These are phyloP conservation scores for Trametes hirsuta DNA, from an alignment of 1,284 basidiomycete species.

Conservation along the genomic window DNA sequence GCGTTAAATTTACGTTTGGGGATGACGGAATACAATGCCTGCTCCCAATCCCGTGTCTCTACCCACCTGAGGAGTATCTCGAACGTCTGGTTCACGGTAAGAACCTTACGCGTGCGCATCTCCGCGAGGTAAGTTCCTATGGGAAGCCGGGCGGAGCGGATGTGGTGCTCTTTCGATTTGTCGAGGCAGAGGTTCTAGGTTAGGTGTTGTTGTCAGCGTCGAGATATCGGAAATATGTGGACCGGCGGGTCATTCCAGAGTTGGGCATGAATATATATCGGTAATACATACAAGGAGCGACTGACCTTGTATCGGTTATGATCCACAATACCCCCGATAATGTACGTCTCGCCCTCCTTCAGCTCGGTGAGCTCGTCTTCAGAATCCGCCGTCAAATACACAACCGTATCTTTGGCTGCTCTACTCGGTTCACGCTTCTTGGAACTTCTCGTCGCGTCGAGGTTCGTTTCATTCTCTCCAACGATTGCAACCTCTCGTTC, in stretches of 20 bases:
- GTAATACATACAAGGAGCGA: not conserved
- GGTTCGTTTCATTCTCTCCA: not conserved
- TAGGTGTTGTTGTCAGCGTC: not conserved
- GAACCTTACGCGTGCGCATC: constrained; percentile 89
- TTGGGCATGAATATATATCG: not conserved
- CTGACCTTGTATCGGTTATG: constrained; percentile 94
- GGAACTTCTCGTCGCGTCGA: not conserved
- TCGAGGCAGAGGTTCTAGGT: constrained; percentile 84
- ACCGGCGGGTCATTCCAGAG: not conserved
- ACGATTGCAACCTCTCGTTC: not conserved
- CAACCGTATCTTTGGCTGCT: constrained; percentile 50
- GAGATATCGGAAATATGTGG: not conserved
- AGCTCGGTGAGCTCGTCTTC: constrained; percentile 83
- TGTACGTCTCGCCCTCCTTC: constrained; percentile 85
- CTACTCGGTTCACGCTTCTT: constrained; percentile 25
- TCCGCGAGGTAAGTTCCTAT: constrained; percentile 87
- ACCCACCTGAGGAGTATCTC: constrained; percentile 93
- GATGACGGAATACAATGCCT: constrained; percentile 84
- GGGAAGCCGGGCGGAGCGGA: constrained; percentile 89
- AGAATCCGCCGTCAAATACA: constrained; percentile 97
- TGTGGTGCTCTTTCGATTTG: constrained; percentile 77
- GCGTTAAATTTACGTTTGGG: constrained; percentile 86
- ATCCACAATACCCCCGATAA: constrained; percentile 97
- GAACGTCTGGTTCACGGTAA: constrained; percentile 97
- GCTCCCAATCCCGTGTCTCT: constrained; percentile 81